phyloP scores from a whole-genome alignment of 139 green algal species.

The Chlamydomonas sp. region DNA sequence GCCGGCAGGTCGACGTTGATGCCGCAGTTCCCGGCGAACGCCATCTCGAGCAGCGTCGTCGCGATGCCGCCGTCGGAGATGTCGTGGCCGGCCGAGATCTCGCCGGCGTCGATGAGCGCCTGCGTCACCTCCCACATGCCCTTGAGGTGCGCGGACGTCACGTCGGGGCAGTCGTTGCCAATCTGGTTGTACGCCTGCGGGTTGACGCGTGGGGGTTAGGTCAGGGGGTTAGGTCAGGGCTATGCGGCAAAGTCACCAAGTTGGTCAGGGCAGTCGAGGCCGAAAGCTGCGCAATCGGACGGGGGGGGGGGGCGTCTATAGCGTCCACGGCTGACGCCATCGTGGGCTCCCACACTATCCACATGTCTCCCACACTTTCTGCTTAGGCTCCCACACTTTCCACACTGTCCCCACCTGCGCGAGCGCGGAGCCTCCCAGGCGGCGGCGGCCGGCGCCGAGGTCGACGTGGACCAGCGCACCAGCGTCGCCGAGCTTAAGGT shows the following conservation, averaged over 20 bases:
- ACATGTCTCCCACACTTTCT: too few species aligned
- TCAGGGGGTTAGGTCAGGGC: background rate
- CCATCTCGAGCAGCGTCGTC: constrained; percentile 88
- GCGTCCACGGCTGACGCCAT: too few species aligned
- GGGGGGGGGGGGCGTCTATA: too few species aligned
- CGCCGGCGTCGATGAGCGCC: constrained; percentile 53
- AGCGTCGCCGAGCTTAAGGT: constrained; percentile 65
- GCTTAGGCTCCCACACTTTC: constrained; percentile 37
- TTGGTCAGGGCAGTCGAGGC: background rate
- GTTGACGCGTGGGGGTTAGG: background rate
- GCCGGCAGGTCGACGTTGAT: constrained; percentile 59
- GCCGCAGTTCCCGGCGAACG: constrained; percentile 72
- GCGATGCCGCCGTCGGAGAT: constrained; percentile 87
- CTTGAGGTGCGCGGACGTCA: constrained; percentile 58
- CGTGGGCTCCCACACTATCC: too few species aligned
- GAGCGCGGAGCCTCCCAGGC: constrained; percentile 87
- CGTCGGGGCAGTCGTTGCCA: constrained; percentile 77
- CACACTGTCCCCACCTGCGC: constrained; percentile 72
- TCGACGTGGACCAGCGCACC: constrained; percentile 86
- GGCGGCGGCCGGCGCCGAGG: constrained; percentile 51
- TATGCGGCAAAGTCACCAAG: background rate
- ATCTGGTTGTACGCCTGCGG: constrained; percentile 57
- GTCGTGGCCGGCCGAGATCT: constrained; percentile 87
- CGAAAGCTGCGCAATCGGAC: too few species aligned
- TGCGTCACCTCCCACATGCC: constrained; percentile 76